Evolutionary conservation across 2,329 filamentous ascomycete genomes (phyloP).

Genomic region (Berkeleyomyces rouxiae): DNA sequence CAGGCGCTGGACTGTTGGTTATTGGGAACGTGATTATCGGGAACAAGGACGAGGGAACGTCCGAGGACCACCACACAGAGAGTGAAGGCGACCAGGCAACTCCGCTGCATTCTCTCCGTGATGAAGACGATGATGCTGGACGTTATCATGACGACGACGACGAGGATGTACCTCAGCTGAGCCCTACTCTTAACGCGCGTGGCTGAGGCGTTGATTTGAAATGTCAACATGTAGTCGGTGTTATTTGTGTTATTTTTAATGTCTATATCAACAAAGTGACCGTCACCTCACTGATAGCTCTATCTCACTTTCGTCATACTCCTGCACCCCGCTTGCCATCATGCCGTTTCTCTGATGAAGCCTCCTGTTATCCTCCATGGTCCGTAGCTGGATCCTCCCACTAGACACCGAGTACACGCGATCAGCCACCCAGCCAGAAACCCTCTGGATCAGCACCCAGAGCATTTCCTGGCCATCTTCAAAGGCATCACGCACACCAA

Average conservation of each 20-base stretch:
- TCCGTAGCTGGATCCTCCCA: constrained; percentile 38
- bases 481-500: constrained; percentile 37
- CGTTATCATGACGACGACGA: constrained; percentile 2
- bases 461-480: constrained; percentile 44
- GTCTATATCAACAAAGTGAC: background rate
- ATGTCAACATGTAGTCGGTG: background rate
- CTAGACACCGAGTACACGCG: constrained; percentile 36
- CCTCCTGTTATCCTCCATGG: constrained; percentile 23
- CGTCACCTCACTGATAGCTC: constrained; percentile 26
- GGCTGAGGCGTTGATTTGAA: background rate
- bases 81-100: constrained; percentile 13
- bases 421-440: constrained; percentile 42
- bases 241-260: background rate
- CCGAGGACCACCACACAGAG: background rate
- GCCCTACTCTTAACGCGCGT: background rate
- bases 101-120: constrained; percentile 16
- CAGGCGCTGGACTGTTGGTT: constrained; percentile 54
- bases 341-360: background rate
- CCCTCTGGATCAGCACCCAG: constrained; percentile 39
- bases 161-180: background rate
- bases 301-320: constrained; percentile 25
- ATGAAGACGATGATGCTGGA: constrained; percentile 21
- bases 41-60: constrained; percentile 39
- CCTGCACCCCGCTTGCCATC: constrained; percentile 16
- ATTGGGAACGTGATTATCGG: constrained; percentile 67